A percentile compares a stretch with the other conserved stretches of the same genome.
Evolutionary conservation across 352 stramenopile species (phyloP).

Genomic region (Pythium guiyangense): DNA sequence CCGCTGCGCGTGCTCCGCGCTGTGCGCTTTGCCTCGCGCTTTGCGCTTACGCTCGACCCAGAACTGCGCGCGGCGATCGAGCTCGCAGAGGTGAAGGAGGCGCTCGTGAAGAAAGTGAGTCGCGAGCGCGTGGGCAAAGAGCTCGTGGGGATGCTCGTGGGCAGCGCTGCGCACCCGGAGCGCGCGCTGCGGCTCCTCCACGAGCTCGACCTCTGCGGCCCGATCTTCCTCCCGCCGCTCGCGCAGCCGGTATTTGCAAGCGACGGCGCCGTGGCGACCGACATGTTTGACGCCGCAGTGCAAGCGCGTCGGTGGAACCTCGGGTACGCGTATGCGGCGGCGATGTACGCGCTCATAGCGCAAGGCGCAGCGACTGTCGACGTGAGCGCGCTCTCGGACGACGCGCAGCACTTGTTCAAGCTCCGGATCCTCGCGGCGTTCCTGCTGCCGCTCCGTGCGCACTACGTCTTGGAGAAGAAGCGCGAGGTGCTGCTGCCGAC

Average conservation of each 20-base stretch:
- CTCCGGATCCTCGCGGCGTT: constrained; percentile 51
- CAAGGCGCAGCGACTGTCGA: constrained; percentile 11
- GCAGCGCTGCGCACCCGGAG: constrained; percentile 56
- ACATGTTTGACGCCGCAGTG: constrained; percentile 12
- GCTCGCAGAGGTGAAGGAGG: constrained; percentile 47
- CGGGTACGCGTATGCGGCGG: constrained; percentile 32
- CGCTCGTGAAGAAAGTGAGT: constrained; percentile 70
- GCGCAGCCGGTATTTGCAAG: constrained; percentile 27
- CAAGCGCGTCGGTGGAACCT: constrained; percentile 19
- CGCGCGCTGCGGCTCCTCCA: constrained; percentile 48
- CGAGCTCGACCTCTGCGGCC: constrained; percentile 46
- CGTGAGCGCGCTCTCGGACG: constrained; percentile 27
- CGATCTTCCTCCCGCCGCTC: constrained; percentile 50
- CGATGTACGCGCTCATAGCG: constrained; percentile 35
- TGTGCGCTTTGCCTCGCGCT: constrained; percentile 95
- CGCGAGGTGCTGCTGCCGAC: constrained; percentile 35
- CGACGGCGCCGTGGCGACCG: constrained; percentile 17
- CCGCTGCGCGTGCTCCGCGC: constrained; percentile 93
- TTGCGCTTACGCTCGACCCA: constrained; percentile 90
- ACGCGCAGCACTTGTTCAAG: constrained; percentile 40
- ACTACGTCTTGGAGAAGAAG: constrained; percentile 53
- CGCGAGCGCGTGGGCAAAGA: constrained; percentile 80
- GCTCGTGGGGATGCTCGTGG: constrained; percentile 59
- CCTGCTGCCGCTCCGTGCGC: constrained; percentile 45
- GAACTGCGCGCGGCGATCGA: constrained; percentile 71